Conservation (phyloP, 176 grass and related monocot genomes). For the Eleusine indica region DNA sequence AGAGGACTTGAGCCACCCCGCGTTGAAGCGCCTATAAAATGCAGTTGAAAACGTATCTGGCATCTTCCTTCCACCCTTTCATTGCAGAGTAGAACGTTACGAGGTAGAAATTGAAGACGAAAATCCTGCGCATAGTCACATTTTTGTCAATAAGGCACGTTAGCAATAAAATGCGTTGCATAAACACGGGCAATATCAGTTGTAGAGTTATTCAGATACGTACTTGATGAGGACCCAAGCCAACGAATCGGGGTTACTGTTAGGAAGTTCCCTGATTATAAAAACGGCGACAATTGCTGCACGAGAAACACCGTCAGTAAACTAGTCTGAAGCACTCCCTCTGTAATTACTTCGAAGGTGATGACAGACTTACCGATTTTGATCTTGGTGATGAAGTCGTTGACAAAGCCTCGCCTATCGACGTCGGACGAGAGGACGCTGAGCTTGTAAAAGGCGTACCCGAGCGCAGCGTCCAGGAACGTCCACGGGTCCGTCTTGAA, state of each 20-base stretch:
- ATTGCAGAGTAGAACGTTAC: neutral
- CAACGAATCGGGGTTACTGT: neutral
- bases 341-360: neutral
- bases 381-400: conserved; percentile 8
- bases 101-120: neutral
- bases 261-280: neutral
- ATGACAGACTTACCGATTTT: neutral
- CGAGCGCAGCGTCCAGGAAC: neutral
- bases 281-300: neutral
- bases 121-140: neutral
- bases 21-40: neutral
- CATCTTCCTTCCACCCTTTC: neutral
- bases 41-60: neutral
- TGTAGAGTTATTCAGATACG: neutral
- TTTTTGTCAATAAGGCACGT: neutral
- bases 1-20: neutral
- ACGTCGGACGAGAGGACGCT: conserved; percentile 1
- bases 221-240: neutral
- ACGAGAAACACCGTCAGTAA: neutral
- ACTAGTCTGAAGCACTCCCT: too few species aligned
- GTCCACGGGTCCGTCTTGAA: neutral
- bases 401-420: neutral
- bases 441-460: conserved; percentile 32
- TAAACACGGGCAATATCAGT: too few species aligned
- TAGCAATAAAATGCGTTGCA: neutral